Base-by-base conservation (phyloP, 495 filamentous ascomycete genomes). In the Aspergillus leporis region DNA sequence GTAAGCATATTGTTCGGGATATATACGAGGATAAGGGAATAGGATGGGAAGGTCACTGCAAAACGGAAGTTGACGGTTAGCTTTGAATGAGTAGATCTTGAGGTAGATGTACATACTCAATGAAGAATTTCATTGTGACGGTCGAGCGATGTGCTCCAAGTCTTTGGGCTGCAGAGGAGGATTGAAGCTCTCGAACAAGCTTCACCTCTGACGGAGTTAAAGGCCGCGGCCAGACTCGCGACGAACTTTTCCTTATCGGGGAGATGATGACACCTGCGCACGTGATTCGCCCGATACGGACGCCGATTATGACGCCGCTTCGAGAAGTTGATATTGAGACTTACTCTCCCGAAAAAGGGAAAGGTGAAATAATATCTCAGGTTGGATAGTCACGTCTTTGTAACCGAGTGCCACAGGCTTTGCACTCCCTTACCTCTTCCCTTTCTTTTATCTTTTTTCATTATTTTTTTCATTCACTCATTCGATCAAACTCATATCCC, bases 1-100 rank as follows among this genome's bases (percentile, higher is more conserved):
- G 76, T 98, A 98, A 62, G 87, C 92, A 95, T 96, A 96, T 88
- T 97, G 92, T 70, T 97, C 92, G 74, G 94, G 95, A 71, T 98
- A 98, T 68, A 98, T 96, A 60, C 91, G 84, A 56, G 94, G 94
- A 71, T 99, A 99, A 40, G 94, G 94, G 68, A 98, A 99, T 64
- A 99, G 86, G 59, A 99, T 87, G 50, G 90, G 90, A 49, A 99
- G 84, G 62, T 97, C 92, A 74, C 91, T 95, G 63, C 46, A 14
- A 41, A 16, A 46, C 31, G 19, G 53, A 23, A 46, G 43, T 18
- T 1, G 4, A 49, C 49, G 19, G 53, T 69, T 25, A 65, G 53
- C 13, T 41, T 56, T 38, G 34, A 21, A 5, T 16, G 14, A 34
- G 16, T 12, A 46, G 30, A 41, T n/a, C 23, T 16, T 34, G 1